Conservation (phyloP, 73 alveolate genomes). For the Paramecium sexaurelia region DNA sequence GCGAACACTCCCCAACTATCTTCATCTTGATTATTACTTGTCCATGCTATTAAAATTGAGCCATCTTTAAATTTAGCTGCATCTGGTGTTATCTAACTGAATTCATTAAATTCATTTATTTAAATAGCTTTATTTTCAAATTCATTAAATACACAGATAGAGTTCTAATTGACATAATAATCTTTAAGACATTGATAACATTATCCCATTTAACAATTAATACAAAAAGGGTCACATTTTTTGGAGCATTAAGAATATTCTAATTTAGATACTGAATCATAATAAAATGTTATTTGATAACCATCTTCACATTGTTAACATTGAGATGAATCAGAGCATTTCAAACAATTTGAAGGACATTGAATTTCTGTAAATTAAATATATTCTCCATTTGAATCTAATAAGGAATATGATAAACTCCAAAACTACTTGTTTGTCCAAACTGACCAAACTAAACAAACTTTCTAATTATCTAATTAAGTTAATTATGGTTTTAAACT, state of each 20-base stretch:
- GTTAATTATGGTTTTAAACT: background rate
- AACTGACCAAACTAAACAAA: background rate
- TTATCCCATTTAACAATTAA: background rate
- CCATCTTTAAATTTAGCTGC: background rate
- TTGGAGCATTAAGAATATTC: background rate
- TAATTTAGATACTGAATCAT: background rate
- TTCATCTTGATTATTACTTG: background rate
- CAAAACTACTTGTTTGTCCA: background rate
- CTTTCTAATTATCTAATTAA: background rate
- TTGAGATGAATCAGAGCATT: background rate
- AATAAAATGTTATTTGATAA: background rate
- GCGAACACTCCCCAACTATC: constrained; percentile 29
- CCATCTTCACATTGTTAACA: background rate
- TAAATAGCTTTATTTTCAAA: background rate
- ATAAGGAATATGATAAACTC: background rate
- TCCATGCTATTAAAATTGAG: background rate
- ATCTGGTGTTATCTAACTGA: background rate
- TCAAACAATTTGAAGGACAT: background rate
- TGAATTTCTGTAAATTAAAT: background rate
- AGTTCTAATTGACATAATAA: background rate
- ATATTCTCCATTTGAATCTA: background rate
- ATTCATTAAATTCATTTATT: background rate
- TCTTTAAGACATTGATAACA: background rate
- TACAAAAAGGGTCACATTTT: background rate
- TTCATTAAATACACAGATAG: background rate